phyloP scores from a whole-genome alignment of 2,329 filamentous ascomycete species.

The Monilinia laxa region DNA sequence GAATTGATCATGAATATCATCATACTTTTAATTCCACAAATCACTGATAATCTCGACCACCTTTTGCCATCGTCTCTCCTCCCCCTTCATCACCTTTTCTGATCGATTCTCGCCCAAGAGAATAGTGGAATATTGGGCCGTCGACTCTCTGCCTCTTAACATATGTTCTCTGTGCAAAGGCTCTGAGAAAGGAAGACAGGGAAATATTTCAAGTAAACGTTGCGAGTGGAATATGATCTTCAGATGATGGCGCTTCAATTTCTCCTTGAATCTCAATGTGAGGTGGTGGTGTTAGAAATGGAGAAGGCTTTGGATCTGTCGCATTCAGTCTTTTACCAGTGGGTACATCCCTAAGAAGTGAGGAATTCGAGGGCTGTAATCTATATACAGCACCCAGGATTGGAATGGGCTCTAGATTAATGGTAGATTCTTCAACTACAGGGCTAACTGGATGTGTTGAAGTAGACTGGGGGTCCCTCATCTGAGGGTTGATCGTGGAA shows the following conservation, averaged over 20 bases:
- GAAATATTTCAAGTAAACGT: not conserved
- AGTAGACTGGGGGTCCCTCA: not conserved
- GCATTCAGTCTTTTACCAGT: too few species aligned
- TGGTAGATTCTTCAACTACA: not conserved
- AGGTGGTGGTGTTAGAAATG: not conserved
- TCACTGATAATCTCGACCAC: not conserved
- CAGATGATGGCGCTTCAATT: not conserved
- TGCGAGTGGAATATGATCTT: not conserved
- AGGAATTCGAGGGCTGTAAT: not conserved
- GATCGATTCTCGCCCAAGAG: not conserved
- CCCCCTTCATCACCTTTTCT: not conserved
- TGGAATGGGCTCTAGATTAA: not conserved
- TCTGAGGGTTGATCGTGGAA: not conserved
- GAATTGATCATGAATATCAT: too few species aligned
- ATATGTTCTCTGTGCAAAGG: not conserved
- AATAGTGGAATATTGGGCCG: not conserved
- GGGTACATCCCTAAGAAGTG: too few species aligned
- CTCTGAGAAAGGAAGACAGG: not conserved
- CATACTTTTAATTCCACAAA: not conserved
- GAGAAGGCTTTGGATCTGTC: not conserved
- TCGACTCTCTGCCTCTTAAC: not conserved
- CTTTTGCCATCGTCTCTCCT: not conserved
- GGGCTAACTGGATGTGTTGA: not conserved
- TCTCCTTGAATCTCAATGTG: too few species aligned
- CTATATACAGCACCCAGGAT: not conserved